Evolutionary conservation across 768 basidiomycete genomes (phyloP).

Genomic region (Crassisporium funariophilum): DNA sequence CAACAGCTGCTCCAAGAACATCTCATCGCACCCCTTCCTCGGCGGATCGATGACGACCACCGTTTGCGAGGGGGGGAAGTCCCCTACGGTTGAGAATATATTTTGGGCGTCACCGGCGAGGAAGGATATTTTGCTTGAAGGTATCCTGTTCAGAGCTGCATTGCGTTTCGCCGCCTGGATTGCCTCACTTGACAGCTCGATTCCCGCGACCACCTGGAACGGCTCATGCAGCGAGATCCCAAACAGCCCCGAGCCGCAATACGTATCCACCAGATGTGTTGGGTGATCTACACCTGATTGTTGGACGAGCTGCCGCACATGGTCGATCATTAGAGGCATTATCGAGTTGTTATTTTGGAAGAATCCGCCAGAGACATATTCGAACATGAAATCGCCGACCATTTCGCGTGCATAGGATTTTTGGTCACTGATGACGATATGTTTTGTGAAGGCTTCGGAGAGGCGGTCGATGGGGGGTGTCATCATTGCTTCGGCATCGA

Average conservation of each 20-base stretch:
- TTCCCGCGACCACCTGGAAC: conserved; percentile 81
- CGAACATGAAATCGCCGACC: conserved; percentile 80
- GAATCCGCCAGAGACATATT: conserved; percentile 87
- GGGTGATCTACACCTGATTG: conserved; percentile 35
- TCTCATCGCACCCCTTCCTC: conserved; percentile 88
- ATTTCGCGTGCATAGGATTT: conserved; percentile 79
- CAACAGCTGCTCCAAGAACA: conserved; percentile 77
- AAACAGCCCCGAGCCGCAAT: conserved; percentile 90
- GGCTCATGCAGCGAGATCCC: conserved; percentile 77
- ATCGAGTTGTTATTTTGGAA: conserved; percentile 99
- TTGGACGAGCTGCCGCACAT: conserved; percentile 78
- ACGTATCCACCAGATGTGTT: conserved; percentile 93
- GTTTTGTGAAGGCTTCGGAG: conserved; percentile 47
- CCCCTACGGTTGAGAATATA: conserved; percentile 70
- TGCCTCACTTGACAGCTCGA: conserved; percentile 78
- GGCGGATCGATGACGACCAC: conserved; percentile 89
- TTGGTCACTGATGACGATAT: conserved; percentile 85
- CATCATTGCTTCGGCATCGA: conserved; percentile 23
- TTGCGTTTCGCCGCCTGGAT: conserved; percentile 72
- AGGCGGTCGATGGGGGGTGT: conserved; percentile 35
- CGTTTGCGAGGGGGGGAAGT: conserved; percentile 68
- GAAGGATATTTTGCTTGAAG: conserved; percentile 62
- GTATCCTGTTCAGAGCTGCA: conserved; percentile 62
- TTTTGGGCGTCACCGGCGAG: conserved; percentile 81
- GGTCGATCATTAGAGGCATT: conserved; percentile 78